These are phyloP conservation scores for Acacia acuminata DNA, from an alignment of 306 rosid species.

Conservation along the genomic window DNA sequence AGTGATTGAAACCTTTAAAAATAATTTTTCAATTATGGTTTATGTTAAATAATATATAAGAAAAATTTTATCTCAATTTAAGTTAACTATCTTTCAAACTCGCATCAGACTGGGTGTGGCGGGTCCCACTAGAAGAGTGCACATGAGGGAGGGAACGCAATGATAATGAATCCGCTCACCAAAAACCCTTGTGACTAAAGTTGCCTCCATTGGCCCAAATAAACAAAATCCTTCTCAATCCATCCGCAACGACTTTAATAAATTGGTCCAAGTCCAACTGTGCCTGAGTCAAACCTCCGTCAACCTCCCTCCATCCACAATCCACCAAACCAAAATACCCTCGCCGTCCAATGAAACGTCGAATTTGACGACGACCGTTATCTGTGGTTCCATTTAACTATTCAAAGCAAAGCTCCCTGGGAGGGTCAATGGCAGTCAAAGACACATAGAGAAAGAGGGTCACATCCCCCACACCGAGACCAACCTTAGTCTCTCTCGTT, in stretches of 20 bases:
- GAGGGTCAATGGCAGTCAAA: constrained; percentile 78
- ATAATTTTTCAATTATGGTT: too few relatives aligned
- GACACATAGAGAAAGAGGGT: constrained; percentile 24
- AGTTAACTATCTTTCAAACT: too few relatives aligned
- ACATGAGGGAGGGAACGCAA: neutral
- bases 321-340: neutral
- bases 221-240: neutral
- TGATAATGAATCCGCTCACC: neutral
- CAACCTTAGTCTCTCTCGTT: constrained; percentile 12
- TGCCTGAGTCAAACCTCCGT: neutral
- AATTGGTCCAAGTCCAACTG: neutral
- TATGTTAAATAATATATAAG: too few relatives aligned
- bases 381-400: constrained; percentile 13
- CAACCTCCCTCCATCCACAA: neutral
- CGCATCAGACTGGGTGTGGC: too few relatives aligned
- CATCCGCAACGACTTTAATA: neutral
- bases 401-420: constrained; percentile 39
- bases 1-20: too few relatives aligned
- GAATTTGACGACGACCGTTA: constrained; percentile 39
- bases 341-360: constrained; percentile 31
- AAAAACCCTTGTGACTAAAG: neutral
- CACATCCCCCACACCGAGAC: neutral
- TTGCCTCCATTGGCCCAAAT: neutral
- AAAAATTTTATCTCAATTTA: too few relatives aligned
- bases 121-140: too few relatives aligned